Conservation (phyloP, 2,329 filamentous ascomycete species). For the Penicillium rolfsii region DNA sequence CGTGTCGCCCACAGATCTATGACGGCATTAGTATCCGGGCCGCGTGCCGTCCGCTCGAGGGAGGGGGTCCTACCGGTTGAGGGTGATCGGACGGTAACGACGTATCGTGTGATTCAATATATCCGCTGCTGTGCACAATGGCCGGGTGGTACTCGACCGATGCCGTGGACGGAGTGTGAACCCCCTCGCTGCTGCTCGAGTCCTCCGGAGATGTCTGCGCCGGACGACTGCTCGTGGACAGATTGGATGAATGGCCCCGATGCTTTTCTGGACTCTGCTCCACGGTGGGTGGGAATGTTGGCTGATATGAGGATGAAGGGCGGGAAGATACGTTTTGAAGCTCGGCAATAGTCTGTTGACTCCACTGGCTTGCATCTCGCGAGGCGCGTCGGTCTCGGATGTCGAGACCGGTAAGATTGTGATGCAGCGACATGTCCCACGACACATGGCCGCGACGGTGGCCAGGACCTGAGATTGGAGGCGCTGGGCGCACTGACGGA, state of each 20-base stretch:
- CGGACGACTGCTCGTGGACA: slow-evolving; percentile 35
- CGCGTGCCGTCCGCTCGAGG: slow-evolving; percentile 30
- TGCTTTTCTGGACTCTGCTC: slow-evolving; percentile 33
- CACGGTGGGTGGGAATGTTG: slow-evolving; percentile 30
- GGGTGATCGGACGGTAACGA: slow-evolving; percentile 41
- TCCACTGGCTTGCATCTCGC: slow-evolving; percentile 47
- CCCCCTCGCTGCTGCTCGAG: slow-evolving; percentile 54
- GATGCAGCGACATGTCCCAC: slow-evolving; percentile 53
- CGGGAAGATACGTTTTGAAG: slow-evolving; percentile 44
- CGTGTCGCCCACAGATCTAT: slow-evolving; percentile 40
- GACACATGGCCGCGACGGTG: slow-evolving; percentile 53
- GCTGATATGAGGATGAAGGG: slow-evolving; percentile 42
- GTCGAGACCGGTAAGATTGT: slow-evolving; percentile 49
- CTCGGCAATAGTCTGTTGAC: slow-evolving; percentile 50
- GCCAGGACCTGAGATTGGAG: slow-evolving; percentile 49
- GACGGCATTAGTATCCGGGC: slow-evolving; percentile 36
- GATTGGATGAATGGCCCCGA: slow-evolving; percentile 35
- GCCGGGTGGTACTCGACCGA: slow-evolving; percentile 54
- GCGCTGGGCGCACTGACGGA: slow-evolving; percentile 42
- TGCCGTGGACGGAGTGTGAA: slow-evolving; percentile 52
- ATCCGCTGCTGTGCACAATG: slow-evolving; percentile 53
- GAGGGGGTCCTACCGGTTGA: slow-evolving; percentile 46
- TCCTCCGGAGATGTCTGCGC: slow-evolving; percentile 52
- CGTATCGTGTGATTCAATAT: slow-evolving; percentile 49
- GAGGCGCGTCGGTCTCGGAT: slow-evolving; percentile 42